Evolutionary conservation across 2,329 filamentous ascomycete genomes (phyloP).

Genomic region (Tolypocladium nubicola): DNA sequence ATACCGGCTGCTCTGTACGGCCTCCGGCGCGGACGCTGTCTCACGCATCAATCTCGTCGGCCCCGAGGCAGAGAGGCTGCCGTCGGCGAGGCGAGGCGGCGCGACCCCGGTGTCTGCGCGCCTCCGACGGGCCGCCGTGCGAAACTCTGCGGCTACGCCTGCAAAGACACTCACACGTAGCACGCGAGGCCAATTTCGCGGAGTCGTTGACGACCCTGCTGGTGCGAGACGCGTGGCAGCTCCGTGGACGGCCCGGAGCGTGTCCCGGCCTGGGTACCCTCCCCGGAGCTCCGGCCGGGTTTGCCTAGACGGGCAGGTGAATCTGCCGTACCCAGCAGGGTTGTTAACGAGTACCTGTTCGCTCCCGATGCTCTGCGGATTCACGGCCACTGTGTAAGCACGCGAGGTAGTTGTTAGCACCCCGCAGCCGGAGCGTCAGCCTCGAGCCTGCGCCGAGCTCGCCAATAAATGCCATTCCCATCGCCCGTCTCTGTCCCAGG

Average conservation of each 20-base stretch:
- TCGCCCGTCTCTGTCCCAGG: background rate
- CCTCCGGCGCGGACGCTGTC: no score
- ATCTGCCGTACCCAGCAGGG: background rate
- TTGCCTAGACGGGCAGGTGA: background rate
- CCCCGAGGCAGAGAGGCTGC: no score
- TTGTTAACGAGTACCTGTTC: background rate
- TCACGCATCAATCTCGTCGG: background rate
- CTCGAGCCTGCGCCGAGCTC: background rate
- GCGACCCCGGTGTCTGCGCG: background rate
- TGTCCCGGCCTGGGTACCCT: background rate
- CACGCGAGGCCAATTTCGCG: no score
- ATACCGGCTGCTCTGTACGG: no score
- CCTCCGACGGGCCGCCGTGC: background rate
- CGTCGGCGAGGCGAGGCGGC: background rate
- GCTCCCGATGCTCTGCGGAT: background rate
- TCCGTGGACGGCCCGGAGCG: background rate
- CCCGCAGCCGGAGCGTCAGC: background rate
- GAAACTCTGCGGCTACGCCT: background rate
- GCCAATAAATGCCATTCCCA: background rate
- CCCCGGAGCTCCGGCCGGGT: background rate
- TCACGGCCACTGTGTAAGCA: background rate
- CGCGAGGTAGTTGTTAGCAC: background rate
- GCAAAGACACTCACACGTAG: background rate
- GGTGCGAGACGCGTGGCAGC: no score
- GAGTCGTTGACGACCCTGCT: no score